Base-by-base conservation (phyloP, 2,329 filamentous ascomycete genomes). In the Corinectria fuckeliana region DNA sequence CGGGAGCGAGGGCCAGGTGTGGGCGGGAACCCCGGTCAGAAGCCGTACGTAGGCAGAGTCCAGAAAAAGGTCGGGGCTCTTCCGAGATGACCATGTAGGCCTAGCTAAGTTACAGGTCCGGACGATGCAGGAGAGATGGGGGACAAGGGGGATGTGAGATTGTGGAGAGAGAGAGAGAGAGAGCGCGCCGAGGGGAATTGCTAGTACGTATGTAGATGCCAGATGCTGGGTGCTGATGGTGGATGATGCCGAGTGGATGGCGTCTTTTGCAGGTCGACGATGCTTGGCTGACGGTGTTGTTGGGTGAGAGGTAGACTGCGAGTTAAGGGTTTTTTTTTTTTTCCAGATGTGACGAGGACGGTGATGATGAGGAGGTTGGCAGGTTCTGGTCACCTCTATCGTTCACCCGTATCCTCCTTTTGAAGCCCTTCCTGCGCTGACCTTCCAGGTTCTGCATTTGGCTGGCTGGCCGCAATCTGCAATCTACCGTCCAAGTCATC, bases 181-280 rank as follows among this genome's bases (percentile, higher is more conserved):
- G n/a, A n/a, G n/a, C n/a, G n/a, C n/a, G n/a, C n/a, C n/a, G n/a
- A n/a, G n/a, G n/a, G n/a, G n/a, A n/a, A n/a, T n/a, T n/a, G n/a
- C n/a, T n/a, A n/a, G n/a, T n/a, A n/a, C n/a, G n/a, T n/a, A n/a
- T n/a, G n/a, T n/a, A n/a, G n/a, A n/a, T n/a, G n/a, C n/a, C n/a
- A 18, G 32, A 36, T 18, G 32, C 14, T 34, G 32, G n/a, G 23
- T 54, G 48, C 25, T 42, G 54, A 57, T 51, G 54, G 38, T 57
- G 56, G 56, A 58, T 59, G 56, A 59, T 54, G 56, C 56, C 56
- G 50, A 54, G 56, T 13, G 36, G 28, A 59, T 59, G 56, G 56
- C 50, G 56, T 36, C 28, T 54, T 38, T 51, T 38, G 54, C 34
- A 49, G 42, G 36, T 36, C 41, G 56, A n/a, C 25, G 42, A 45